Conservation (phyloP, 495 filamentous ascomycete genomes). For the Umbilicaria muhlenbergii region DNA sequence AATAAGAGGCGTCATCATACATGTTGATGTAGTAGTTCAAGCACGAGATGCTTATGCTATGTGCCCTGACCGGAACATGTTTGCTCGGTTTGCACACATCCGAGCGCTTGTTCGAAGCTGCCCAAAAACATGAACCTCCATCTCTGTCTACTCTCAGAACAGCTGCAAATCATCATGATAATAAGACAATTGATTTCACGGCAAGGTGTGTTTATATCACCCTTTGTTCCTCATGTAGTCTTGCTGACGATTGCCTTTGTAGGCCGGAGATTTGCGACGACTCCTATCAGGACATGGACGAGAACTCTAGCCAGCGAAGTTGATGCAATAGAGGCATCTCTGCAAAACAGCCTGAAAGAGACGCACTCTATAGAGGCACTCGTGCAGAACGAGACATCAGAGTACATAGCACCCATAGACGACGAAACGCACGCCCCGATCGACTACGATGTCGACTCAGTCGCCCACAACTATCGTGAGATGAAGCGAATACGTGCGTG, state of each 20-base stretch:
- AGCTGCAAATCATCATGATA: conserved; percentile 7
- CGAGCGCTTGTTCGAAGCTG: too few relatives aligned
- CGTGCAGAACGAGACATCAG: conserved; percentile 2
- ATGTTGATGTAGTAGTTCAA: conserved; percentile 20
- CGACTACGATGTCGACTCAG: conserved; percentile 4
- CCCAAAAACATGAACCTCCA: too few relatives aligned
- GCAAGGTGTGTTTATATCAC: conserved; percentile 1
- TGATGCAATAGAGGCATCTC: conserved; percentile 9
- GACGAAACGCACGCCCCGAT: conserved; percentile 5
- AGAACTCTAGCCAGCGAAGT: conserved; percentile 8
- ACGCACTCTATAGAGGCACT: conserved; percentile 11
- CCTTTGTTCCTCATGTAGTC: background rate
- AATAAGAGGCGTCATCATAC: conserved; percentile 61
- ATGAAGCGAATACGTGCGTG: conserved; percentile 3
- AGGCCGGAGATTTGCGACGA: conserved; percentile 1
- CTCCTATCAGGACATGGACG: conserved; percentile 4
- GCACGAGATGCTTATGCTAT: too few relatives aligned
- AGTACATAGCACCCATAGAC: conserved; percentile 11
- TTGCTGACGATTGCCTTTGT: background rate
- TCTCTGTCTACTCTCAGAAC: too few relatives aligned
- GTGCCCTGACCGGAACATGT: too few relatives aligned
- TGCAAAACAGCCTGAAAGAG: conserved; percentile 6
- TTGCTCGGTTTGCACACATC: too few relatives aligned
- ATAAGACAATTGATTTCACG: conserved; percentile 7
- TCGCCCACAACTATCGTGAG: background rate